A percentile compares a stretch with the other conserved stretches of the same genome.
phyloP scores from a whole-genome alignment of 2,329 filamentous ascomycete genomes.

The Aureobasidium melanogenum region DNA sequence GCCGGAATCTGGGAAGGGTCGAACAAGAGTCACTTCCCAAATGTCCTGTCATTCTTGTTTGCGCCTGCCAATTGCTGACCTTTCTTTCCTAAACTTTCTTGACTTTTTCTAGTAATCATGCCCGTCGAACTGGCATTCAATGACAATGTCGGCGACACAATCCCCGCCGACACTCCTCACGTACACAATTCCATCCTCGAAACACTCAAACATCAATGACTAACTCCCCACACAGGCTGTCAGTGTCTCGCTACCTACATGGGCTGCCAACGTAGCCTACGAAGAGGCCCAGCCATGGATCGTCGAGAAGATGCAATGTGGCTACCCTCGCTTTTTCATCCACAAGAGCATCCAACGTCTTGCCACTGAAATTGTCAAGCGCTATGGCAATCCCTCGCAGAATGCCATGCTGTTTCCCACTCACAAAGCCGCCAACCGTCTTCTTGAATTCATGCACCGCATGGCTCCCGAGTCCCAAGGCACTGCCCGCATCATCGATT shows the following conservation, averaged over 20 bases:
- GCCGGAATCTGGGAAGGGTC: not conserved
- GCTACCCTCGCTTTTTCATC: constrained; percentile 93
- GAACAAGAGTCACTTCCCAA: not conserved
- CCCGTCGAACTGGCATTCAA: constrained; percentile 22
- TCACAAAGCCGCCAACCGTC: constrained; percentile 58
- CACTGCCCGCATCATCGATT: constrained; percentile 50
- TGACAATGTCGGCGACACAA: constrained; percentile 52
- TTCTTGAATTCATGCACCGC: constrained; percentile 60
- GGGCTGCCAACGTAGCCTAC: constrained; percentile 83
- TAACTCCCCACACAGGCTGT: constrained; percentile 57
- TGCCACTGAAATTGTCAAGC: constrained; percentile 55
- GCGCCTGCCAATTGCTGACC: not conserved
- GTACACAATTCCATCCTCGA: constrained; percentile 38
- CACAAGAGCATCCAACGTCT: constrained; percentile 74
- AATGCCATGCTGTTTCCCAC: constrained; percentile 78
- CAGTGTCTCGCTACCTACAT: constrained; percentile 91
- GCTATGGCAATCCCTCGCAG: constrained; percentile 50
- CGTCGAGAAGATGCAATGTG: constrained; percentile 73
- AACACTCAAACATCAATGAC: not conserved
- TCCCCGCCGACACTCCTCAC: constrained; percentile 70
- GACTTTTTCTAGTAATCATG: not conserved
- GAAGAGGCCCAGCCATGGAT: constrained; percentile 89
- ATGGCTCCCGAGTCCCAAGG: constrained; percentile 45
- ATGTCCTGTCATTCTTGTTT: not conserved
- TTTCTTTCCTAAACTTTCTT: constrained; percentile 19